Evolutionary conservation across 352 stramenopile species (phyloP).

Genomic region (Blastocystis sp.): DNA sequence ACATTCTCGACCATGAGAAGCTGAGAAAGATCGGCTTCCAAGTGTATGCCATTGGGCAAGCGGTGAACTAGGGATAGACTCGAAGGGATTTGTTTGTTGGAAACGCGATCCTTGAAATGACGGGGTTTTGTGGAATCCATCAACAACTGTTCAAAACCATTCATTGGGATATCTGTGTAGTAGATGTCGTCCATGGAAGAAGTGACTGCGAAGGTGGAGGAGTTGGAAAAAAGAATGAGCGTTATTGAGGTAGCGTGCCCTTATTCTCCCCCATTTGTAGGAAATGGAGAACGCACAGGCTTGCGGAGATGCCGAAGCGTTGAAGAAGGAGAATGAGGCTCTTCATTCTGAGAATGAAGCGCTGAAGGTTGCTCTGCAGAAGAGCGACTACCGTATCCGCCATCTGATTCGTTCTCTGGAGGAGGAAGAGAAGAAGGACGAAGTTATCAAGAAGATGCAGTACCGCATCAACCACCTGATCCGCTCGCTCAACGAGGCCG

Average conservation of each 20-base stretch:
- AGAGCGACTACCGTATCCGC: slow-evolving; percentile 18
- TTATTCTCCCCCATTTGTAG: neutral
- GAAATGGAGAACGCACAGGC: slow-evolving; percentile 18
- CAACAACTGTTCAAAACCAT: too few species aligned
- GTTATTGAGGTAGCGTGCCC: neutral
- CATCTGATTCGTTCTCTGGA: slow-evolving; percentile 46
- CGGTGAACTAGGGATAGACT: neutral
- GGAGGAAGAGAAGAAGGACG: slow-evolving; percentile 34
- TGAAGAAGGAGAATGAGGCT: neutral
- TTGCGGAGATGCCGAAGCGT: neutral
- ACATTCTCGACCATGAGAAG: slow-evolving; percentile 82
- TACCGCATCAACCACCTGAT: slow-evolving; percentile 23
- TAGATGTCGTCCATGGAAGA: neutral
- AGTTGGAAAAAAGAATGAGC: slow-evolving; percentile 9
- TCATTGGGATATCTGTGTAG: too few species aligned
- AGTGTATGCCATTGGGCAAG: slow-evolving; percentile 88
- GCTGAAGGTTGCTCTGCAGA: neutral
- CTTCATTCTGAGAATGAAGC: slow-evolving; percentile 33
- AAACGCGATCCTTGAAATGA: too few species aligned
- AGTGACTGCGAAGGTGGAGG: neutral
- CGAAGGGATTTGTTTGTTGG: too few species aligned
- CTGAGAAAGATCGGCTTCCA: slow-evolving; percentile 90
- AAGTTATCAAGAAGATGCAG: slow-evolving; percentile 21
- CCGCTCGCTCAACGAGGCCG: slow-evolving; percentile 13
- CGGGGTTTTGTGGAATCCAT: too few species aligned